Base-by-base conservation (phyloP, 2,329 filamentous ascomycete species). In the Phialocephala subalpina region DNA sequence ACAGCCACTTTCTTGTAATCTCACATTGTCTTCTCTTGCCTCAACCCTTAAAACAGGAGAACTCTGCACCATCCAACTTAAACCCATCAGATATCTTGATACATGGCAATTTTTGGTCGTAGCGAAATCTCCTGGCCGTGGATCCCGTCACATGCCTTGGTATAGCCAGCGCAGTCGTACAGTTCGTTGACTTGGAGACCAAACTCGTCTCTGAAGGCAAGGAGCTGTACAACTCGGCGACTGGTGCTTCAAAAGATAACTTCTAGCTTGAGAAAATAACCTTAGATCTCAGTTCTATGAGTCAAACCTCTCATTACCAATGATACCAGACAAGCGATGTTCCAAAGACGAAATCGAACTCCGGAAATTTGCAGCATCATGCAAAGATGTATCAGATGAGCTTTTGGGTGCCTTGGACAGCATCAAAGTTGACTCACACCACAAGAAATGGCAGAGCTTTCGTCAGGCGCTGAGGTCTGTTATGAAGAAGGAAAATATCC, bases 311-410 rank as follows among this genome's bases (percentile, higher is more conserved):
- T 42, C 47, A 27, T 53, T 53, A 20, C 27, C 47, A 27, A 25
- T 20, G 20, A 25, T 7, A 29, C 47, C 27, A 20, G 16, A 12
- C 12, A 20, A 25, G 47, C 27, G 6, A 2, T 27, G 25, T 25
- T 53, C 47, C 6, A 53, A 53, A 18, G 27, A 53, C 47, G 47
- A 53, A 29, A 53, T 53, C 20, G 47, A 29, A 14, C 20, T 53
- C 12, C 47, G 27, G 16, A 12, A 25, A 20, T 2, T 53, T 8
- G 47, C 47, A 4, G 47, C 4, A 27, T 27, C 47, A 27, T 53
- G 47, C 47, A 27, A 53, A 6, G 12, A 29, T 22, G 47, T 53
- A 25, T 2, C 22, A 8, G 20, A 53, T 27, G 47, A 53, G 47
- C 18, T 53, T n/a, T 20, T 53, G 7, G 9, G 22, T 20, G 14